Percentiles rank a stretch among this genome's conserved stretches.
Evolutionary conservation across 345 rosid genomes (phyloP).

Genomic region (Litchi chinensis): DNA sequence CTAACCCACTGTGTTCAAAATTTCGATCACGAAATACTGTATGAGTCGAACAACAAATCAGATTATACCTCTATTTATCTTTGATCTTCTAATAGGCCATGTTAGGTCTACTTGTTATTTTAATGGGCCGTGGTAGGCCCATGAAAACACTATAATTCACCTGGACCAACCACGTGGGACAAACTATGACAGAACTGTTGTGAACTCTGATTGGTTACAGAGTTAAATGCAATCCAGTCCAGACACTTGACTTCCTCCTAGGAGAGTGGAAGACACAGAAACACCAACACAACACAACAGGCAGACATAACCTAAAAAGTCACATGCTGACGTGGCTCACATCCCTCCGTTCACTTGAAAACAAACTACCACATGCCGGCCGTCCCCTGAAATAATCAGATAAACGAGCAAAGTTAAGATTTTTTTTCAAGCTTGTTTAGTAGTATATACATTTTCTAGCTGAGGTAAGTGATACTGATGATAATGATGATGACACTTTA

Average conservation of each 20-base stretch:
- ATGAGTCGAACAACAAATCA: too few species aligned
- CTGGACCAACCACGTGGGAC: neutral
- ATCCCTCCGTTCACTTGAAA: conserved; percentile 2
- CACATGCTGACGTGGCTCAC: conserved; percentile 1
- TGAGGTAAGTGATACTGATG: neutral
- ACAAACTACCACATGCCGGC: neutral
- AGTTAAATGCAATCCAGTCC: neutral
- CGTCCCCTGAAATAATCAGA: conserved; percentile 7
- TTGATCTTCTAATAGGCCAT: neutral
- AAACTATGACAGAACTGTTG: neutral
- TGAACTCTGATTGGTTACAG: neutral
- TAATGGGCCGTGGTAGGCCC: neutral
- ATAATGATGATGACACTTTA: neutral
- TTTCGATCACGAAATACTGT: too few species aligned
- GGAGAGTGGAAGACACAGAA: neutral
- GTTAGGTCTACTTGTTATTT: neutral
- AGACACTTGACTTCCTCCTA: neutral
- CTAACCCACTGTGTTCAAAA: too few species aligned
- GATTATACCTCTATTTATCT: too few species aligned
- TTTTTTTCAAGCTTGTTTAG: neutral
- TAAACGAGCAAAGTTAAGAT: neutral
- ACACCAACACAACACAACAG: neutral
- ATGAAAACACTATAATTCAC: neutral
- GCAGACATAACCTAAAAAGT: neutral
- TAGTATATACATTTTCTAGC: neutral